These are phyloP conservation scores for Trypethelium eluteriae DNA, from an alignment of 495 filamentous ascomycete genomes.

Conservation along the genomic window DNA sequence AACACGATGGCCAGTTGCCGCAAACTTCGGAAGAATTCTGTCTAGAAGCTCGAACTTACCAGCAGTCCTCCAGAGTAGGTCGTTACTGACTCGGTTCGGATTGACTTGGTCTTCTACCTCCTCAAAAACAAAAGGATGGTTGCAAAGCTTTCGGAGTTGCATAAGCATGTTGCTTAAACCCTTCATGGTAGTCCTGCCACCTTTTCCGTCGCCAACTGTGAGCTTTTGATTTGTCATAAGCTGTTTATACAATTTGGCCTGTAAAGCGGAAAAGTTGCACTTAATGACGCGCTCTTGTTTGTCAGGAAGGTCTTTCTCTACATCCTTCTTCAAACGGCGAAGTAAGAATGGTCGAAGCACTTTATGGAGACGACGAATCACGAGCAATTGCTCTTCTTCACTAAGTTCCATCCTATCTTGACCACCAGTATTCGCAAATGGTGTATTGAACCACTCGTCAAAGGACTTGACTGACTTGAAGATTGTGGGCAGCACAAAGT, in stretches of 20 bases:
- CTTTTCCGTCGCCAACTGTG: constrained; percentile 87
- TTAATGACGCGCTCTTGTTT: constrained; percentile 99
- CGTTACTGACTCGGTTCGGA: constrained; percentile 74
- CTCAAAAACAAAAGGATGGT: constrained; percentile 97
- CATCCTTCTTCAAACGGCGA: constrained; percentile 97
- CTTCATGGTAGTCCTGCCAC: constrained; percentile 88
- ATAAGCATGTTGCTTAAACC: constrained; percentile 99
- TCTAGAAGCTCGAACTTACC: constrained; percentile 97
- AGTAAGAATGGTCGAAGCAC: constrained; percentile 95
- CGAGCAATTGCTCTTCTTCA: constrained; percentile 98
- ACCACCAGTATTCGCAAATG: constrained; percentile 94
- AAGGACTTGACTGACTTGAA: constrained; percentile 99
- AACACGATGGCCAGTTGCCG: constrained; percentile 78
- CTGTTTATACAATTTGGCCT: constrained; percentile 89
- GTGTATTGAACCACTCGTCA: constrained; percentile 99
- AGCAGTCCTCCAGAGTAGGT: constrained; percentile 88
- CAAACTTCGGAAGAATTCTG: constrained; percentile 86
- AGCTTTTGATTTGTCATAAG: constrained; percentile 92
- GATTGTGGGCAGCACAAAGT: constrained; percentile 95
- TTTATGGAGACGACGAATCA: constrained; percentile 97
- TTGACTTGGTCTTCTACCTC: constrained; percentile 98
- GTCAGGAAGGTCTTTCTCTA: constrained; percentile 96
- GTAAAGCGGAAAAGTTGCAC: constrained; percentile 92
- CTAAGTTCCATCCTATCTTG: constrained; percentile 98
- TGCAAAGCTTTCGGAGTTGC: constrained; percentile 97